Percentiles rank a stretch among this genome's conserved stretches.
phyloP scores from a whole-genome alignment of 2,329 filamentous ascomycete species.

The Clathrospora elynae region DNA sequence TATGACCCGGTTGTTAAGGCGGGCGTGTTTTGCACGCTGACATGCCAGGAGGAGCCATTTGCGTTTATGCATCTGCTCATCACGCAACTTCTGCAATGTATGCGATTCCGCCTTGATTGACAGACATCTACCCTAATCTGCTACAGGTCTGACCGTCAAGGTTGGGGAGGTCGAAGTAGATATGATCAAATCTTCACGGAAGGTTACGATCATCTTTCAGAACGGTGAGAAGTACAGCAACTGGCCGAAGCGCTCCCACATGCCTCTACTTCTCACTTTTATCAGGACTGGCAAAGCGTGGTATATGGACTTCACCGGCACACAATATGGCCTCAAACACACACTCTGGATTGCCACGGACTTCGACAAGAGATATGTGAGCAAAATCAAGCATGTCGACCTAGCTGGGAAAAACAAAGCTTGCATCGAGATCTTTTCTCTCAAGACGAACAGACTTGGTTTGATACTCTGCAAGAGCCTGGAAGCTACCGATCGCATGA shows the following conservation, averaged over 20 bases:
- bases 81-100: background rate
- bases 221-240: background rate
- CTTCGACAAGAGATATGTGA: background rate
- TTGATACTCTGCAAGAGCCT: too few species aligned
- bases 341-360: conserved; percentile 1
- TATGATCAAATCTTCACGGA: background rate
- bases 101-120: accelerated
- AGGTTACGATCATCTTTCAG: background rate
- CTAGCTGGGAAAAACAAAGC: background rate
- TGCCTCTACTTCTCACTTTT: background rate
- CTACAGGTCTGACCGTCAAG: background rate
- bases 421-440: too few species aligned
- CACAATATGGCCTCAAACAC: conserved; percentile 2
- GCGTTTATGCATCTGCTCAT: conserved; percentile 1
- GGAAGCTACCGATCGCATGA: too few species aligned
- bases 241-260: background rate
- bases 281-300: conserved; percentile 1
- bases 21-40: background rate
- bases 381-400: accelerated
- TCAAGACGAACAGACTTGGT: too few species aligned
- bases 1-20: background rate
- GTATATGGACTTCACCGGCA: conserved; percentile 4
- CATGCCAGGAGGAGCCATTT: conserved; percentile 7
- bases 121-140: background rate
- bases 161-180: background rate